Conservation (phyloP, 1,284 basidiomycete species). For the Cryptococcus sp. region DNA sequence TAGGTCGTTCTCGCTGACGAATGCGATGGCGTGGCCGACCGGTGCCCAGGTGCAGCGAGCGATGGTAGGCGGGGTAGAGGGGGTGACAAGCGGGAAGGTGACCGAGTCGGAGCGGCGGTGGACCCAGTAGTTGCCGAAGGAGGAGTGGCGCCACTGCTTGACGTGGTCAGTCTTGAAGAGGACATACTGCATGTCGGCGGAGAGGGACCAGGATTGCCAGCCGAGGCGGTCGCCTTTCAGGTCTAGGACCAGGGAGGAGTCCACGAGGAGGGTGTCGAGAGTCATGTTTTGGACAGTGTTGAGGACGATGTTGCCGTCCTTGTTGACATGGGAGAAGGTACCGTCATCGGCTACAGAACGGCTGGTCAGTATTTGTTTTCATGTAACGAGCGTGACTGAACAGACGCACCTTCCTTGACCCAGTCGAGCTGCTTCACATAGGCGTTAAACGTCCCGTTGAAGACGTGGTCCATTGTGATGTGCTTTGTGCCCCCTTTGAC, state of each 20-base stretch:
- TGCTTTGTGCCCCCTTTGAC: conserved; percentile 59
- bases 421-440: conserved; percentile 60
- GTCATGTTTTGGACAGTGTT: conserved; percentile 64
- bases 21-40: conserved; percentile 73
- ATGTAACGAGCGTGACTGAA: background rate
- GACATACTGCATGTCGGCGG: conserved; percentile 80
- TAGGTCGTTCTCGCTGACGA: conserved; percentile 75
- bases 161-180: conserved; percentile 68
- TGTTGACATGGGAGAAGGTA: conserved; percentile 65
- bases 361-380: background rate
- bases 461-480: conserved; percentile 80
- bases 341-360: conserved; percentile 68
- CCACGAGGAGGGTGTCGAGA: conserved; percentile 34
- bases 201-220: conserved; percentile 70
- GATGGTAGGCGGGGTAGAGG: conserved; percentile 60
- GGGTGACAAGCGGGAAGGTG: conserved; percentile 67
- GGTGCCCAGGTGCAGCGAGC: conserved; percentile 83
- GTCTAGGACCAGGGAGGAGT: conserved; percentile 31
- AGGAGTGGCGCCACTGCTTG: conserved; percentile 93
- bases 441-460: conserved; percentile 76
- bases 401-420: conserved; percentile 75
- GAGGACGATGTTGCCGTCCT: conserved; percentile 65
- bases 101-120: conserved; percentile 62
- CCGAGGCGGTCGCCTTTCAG: conserved; percentile 55
- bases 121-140: conserved; percentile 82